These are phyloP conservation scores for Serendipita sp. DNA, from an alignment of 768 basidiomycete species.

Conservation along the genomic window DNA sequence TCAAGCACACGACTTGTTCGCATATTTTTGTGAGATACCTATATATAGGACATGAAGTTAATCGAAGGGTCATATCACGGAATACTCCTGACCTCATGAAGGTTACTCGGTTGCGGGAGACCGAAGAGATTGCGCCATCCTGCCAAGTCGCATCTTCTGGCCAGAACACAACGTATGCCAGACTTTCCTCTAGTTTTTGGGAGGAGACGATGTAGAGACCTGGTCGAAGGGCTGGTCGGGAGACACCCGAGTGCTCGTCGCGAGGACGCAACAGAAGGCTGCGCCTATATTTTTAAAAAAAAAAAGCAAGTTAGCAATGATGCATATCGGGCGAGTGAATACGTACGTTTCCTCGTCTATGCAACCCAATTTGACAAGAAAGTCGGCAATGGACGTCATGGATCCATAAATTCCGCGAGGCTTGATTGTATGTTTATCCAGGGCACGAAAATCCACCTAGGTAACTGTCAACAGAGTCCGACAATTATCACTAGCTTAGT, in stretches of 20 bases:
- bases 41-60: not conserved
- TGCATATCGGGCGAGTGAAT: not conserved
- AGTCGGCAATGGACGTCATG: conserved; percentile 32
- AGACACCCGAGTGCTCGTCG: conserved; percentile 13
- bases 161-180: conserved; percentile 40
- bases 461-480: conserved; percentile 22
- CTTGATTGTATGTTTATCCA: conserved; percentile 31
- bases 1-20: conserved; percentile 37
- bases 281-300: not conserved
- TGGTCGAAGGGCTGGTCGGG: conserved; percentile 26
- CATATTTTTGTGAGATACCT: conserved; percentile 47
- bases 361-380: conserved; percentile 24
- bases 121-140: conserved; percentile 29
- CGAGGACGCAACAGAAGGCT: conserved; percentile 13
- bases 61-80: not conserved
- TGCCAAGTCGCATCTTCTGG: conserved; percentile 45
- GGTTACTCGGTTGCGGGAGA: conserved; percentile 36
- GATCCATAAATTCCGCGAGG: conserved; percentile 45
- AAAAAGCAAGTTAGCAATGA: not conserved
- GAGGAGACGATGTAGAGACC: conserved; percentile 31
- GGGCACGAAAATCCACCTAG: conserved; percentile 36
- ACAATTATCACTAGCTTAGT: conserved; percentile 10
- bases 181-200: conserved; percentile 8
- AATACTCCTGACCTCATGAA: conserved; percentile 36
- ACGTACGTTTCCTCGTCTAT: conserved; percentile 29